Evolutionary conservation across 257 asterid species (phyloP), one percentile per base, ranked within the genome.

Genomic region (Galeopsis tetrahit): DNA sequence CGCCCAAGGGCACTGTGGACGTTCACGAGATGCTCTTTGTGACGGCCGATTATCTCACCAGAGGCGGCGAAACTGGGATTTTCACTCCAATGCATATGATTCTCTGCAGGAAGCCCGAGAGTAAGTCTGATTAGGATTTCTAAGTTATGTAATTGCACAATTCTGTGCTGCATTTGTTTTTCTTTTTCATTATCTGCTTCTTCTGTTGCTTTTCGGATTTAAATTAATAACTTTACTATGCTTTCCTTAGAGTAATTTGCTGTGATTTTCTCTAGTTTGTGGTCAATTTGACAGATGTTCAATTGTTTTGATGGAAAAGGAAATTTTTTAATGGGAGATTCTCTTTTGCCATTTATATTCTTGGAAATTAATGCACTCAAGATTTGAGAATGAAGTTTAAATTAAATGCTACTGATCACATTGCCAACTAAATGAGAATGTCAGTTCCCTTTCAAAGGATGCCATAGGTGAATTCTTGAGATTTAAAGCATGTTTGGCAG

Each of bases 51-150:
- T 83, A 86, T 40, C 80, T 90, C 58, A 78, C 96, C 7, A 79
- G 79, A 71, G 97, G 97, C 8, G 96, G 97, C 0, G 96, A 90
- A 21, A 81, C 82, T 1, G 96, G 96, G 48, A 90, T 90, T 10
- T 90, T 90, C 83, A 74, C 80, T 34, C 97, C 97, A 67, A 90
- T 90, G 97, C 92, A 88, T 71, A 86, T 88, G 96, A 86, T 90
- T 74, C 87, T 90, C 75, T 90, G 97, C 90, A 78, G 97, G 72
- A 90, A 90, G 75, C 97, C 97, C 2, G 85, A 77, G 71, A 74
- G 72, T 71, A 80, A 79, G 79, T 75, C 75, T 2, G 66, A 63
- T 57, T 74, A 73, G 73, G 39, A 39, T 35, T 9, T 35, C 42
- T 13, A 21, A 58, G 75, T 68, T 17, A 21, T 74, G 65, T 43